A percentile compares a stretch with the other conserved stretches of the same genome.
Conservation (phyloP, 352 stramenopile genomes). For the Pythium myriotylum region DNA sequence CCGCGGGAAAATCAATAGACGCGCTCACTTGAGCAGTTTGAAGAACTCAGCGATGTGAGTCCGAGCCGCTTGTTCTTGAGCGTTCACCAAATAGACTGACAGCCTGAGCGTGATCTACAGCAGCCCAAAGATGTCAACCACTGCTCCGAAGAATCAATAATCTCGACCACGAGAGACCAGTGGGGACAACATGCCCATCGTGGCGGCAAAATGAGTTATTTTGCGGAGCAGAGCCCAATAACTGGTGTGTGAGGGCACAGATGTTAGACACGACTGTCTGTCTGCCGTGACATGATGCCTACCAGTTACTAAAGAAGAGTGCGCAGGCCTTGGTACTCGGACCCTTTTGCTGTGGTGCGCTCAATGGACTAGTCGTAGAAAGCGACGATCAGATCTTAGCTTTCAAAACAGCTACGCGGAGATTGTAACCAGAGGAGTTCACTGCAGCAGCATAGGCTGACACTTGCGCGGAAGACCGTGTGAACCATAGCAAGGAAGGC, state of each 20-base stretch:
- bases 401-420: too few relatives aligned
- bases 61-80: slow-evolving; percentile 15
- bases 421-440: slow-evolving; percentile 39
- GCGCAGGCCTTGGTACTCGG: slow-evolving; percentile 32
- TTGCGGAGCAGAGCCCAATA: slow-evolving; percentile 25
- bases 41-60: slow-evolving; percentile 23
- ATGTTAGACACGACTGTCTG: not conserved
- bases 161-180: slow-evolving; percentile 6
- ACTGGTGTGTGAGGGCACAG: not conserved
- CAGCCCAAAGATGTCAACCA: not conserved
- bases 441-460: slow-evolving; percentile 44
- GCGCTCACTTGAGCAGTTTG: too few relatives aligned
- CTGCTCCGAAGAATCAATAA: not conserved
- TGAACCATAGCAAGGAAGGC: slow-evolving; percentile 26
- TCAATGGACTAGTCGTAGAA: slow-evolving; percentile 25
- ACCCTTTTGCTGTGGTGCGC: slow-evolving; percentile 7
- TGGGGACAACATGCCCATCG: slow-evolving; percentile 18
- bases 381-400: too few relatives aligned
- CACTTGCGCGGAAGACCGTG: slow-evolving; percentile 28
- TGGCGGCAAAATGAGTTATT: slow-evolving; percentile 23
- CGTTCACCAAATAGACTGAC: slow-evolving; percentile 6
- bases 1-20: too few relatives aligned
- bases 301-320: slow-evolving; percentile 40
- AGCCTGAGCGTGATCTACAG: slow-evolving; percentile 19
- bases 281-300: not conserved